phyloP scores from a whole-genome alignment of 2,329 filamentous ascomycete species.

The Ceratocystis lukuohia region DNA sequence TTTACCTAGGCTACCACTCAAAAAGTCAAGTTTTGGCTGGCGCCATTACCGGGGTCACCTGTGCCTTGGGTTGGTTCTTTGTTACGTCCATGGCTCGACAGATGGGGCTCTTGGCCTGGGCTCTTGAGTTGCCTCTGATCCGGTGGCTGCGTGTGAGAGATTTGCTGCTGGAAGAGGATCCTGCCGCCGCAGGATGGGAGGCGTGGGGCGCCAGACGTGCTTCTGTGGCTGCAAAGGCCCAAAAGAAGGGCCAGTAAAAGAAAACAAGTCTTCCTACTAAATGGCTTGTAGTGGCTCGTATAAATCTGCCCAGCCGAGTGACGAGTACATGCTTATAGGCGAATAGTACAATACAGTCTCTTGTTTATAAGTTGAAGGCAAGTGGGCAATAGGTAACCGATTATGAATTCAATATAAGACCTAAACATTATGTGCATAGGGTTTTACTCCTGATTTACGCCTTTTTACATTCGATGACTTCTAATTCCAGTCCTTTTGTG shows the following conservation, averaged over 20 bases:
- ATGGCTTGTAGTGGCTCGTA: background rate
- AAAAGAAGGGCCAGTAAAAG: slow-evolving; percentile 8
- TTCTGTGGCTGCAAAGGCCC: background rate
- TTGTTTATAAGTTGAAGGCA: no score
- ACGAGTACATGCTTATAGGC: background rate
- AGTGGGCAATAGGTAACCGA: no score
- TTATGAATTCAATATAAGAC: background rate
- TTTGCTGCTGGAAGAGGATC: slow-evolving; percentile 72
- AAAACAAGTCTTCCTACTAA: background rate
- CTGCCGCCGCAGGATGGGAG: slow-evolving; percentile 86
- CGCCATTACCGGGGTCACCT: slow-evolving; percentile 52
- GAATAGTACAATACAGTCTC: no score
- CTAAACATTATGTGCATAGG: background rate
- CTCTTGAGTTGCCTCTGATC: slow-evolving; percentile 50
- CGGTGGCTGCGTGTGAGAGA: slow-evolving; percentile 64
- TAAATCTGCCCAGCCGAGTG: background rate
- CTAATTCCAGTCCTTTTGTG: slow-evolving; percentile 8
- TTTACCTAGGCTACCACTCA: slow-evolving; percentile 92
- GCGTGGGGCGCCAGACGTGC: slow-evolving; percentile 56
- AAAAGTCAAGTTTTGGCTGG: slow-evolving; percentile 76
- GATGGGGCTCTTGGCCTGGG: slow-evolving; percentile 58
- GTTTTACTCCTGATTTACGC: background rate
- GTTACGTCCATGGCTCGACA: slow-evolving; percentile 53
- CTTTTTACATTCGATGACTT: background rate
- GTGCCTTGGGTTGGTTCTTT: slow-evolving; percentile 66